Evolutionary conservation across 192 early-diverging fungal species (phyloP), one percentile per base, ranked within the genome.

Genomic region (Rhizoclosmatium sp.): DNA sequence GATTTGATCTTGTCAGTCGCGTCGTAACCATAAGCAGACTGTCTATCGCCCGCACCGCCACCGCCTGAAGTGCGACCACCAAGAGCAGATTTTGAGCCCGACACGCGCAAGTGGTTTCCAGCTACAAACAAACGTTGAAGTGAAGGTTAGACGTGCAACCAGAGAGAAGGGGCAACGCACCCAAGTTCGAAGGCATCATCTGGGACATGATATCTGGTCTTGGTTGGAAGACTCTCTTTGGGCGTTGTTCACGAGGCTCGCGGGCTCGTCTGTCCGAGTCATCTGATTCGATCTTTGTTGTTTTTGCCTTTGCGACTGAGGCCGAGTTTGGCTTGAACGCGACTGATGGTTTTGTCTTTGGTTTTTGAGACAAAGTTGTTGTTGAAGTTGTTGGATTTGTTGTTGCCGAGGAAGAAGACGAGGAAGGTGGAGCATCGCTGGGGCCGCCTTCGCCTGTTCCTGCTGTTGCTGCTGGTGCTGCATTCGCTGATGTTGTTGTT

Each of bases 281-380:
- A n/a, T 9, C 19, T 9, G 54, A 9, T 56, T 56, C 54, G 54
- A 56, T 9, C 67, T 69, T 69, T 4, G 67, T 69, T 47, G 67
- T 47, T 31, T 69, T 69, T 40, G 39, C 67, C 46, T 69, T 69
- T 4, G 67, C 67, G 44, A 47, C 67, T 16, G 16, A 14, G 16
- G 67, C 67, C 44, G 67, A 69, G 40, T 69, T 69, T 10, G 67
- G 67, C 46, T 69, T 69, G 67, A 69, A 69, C 46, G 39, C 42
- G 31, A 31, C 31, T 31, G 31, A 31, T 16, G 67, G 67, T 47
- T 69, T 69, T 40, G 67, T 40, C 42, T 41, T 47, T 16, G 40
- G 16, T 31, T 31, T 31, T 31, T 31, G 31, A 31, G 31, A 31
- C 31, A 31, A 31, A 31, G 14, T 41, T 47, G 40, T 14, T 40